Evolutionary conservation across 352 stramenopile species (phyloP), one percentile per base, ranked within the genome.

Genomic region (Globisporangium camurandrum): DNA sequence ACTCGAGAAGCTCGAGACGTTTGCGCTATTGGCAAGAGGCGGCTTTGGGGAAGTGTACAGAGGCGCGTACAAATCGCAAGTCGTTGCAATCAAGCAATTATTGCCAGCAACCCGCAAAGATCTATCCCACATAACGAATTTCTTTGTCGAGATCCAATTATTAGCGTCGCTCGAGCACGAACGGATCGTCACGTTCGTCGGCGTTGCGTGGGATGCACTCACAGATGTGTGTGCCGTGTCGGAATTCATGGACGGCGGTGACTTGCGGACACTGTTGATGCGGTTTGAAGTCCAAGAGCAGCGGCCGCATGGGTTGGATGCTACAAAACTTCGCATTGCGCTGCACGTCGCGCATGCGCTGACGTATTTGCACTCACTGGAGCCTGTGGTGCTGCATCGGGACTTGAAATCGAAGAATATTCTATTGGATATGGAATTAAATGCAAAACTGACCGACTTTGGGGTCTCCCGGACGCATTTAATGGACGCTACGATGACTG

Each of bases 371-470:
- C 71, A 84, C 51, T 78, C 71, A 14, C 57, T 78, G 33, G 39
- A 71, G 40, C 66, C 69, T 2, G 64, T 52, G 2, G 64, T 72
- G 27, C 27, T 73, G 16, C 58, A 73, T 41, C 54, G 64, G 36
- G 64, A 70, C 33, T 51, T 73, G 30, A 70, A 70, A 54, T 74
- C 65, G 1, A 71, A 71, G 53, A 74, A 71, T 40, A 66, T 71
- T 19, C 19, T 75, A 34, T 30, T 75, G 1, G 69, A 41, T 22
- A 67, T 54, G 4, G 49, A 77, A 9, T 24, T 75, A 36, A 56
- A 75, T 41, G 68, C 71, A 0, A 84, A 84, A 37, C 60, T 86
- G 24, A 84, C 71, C 26, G 74, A 82, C 58, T 84, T 86, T 55
- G 71, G 68, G 2, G 61, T 75, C 14, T 83, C 69, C 0, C 50